These are phyloP conservation scores for Torulaspora globosa DNA, from an alignment of 1,139 yeast genomes.

Conservation along the genomic window DNA sequence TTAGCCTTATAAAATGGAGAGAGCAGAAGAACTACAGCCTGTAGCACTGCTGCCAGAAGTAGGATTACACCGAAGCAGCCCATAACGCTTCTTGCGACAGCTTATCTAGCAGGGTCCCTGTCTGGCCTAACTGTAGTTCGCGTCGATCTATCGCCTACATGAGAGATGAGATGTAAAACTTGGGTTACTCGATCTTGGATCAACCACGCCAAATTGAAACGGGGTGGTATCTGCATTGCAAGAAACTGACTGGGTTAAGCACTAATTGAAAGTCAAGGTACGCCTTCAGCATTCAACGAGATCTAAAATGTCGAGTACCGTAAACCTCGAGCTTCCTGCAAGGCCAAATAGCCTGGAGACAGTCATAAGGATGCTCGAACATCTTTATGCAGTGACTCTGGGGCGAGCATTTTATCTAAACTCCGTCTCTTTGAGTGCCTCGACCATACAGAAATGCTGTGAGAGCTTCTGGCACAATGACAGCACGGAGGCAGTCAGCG, in stretches of 20 bases:
- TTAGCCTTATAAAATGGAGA: slow-evolving; percentile 28
- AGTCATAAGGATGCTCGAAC: slow-evolving; percentile 6
- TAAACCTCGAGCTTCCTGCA: neutral
- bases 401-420: slow-evolving; percentile 10
- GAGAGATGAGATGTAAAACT: neutral
- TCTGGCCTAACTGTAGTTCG: neutral
- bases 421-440: slow-evolving; percentile 7
- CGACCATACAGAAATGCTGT: slow-evolving; percentile 7
- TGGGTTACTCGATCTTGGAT: neutral
- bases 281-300: neutral
- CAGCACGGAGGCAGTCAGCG: neutral
- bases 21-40: slow-evolving; percentile 26
- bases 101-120: neutral
- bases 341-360: slow-evolving; percentile 1
- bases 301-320: neutral
- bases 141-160: neutral
- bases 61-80: slow-evolving; percentile 2
- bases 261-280: neutral
- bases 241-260: neutral
- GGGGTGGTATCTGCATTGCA: neutral
- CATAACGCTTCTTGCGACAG: neutral
- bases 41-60: slow-evolving; percentile 12
- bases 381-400: slow-evolving; percentile 9
- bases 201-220: neutral
- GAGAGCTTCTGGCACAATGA: slow-evolving; percentile 11